These are phyloP conservation scores for Lachnellula arida DNA, from an alignment of 2,329 filamentous ascomycete genomes.

Conservation along the genomic window DNA sequence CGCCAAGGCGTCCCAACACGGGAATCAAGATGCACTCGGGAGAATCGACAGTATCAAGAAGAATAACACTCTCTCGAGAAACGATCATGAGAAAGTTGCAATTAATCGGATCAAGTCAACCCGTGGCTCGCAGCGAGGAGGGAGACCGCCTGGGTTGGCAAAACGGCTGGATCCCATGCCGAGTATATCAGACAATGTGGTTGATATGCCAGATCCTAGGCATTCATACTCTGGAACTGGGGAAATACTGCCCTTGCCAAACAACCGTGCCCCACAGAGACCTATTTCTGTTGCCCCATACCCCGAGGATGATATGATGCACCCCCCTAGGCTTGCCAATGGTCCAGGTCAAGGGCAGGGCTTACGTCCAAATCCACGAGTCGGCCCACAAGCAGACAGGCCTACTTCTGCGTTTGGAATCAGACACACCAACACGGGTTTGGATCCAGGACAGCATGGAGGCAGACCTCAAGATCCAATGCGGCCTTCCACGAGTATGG, in stretches of 20 bases:
- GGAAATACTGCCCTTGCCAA: conserved; percentile 2
- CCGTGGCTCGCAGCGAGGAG: conserved; percentile 63
- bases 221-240: conserved; percentile 2
- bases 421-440: conserved; percentile 30
- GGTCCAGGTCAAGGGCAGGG: conserved; percentile 29
- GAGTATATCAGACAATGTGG: conserved; percentile 24
- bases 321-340: conserved; percentile 28
- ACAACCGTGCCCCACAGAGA: conserved; percentile 12
- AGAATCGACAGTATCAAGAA: conserved; percentile 81
- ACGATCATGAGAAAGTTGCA: conserved; percentile 89
- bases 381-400: conserved; percentile 40
- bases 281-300: conserved; percentile 55
- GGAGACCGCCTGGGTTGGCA: conserved; percentile 56
- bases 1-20: conserved; percentile 78
- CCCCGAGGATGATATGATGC: conserved; percentile 61
- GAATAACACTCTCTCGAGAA: conserved; percentile 78
- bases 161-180: conserved; percentile 34
- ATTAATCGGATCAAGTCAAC: conserved; percentile 82
- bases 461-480: conserved; percentile 24
- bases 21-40: conserved; percentile 81
- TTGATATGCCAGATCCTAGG: conserved; percentile 26
- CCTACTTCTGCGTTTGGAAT: conserved; percentile 46
- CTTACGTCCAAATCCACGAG: conserved; percentile 42
- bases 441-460: conserved; percentile 1
- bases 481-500: conserved; percentile 42